Evolutionary conservation across 2,329 filamentous ascomycete genomes (phyloP).

Genomic region (Fusarium siculi): DNA sequence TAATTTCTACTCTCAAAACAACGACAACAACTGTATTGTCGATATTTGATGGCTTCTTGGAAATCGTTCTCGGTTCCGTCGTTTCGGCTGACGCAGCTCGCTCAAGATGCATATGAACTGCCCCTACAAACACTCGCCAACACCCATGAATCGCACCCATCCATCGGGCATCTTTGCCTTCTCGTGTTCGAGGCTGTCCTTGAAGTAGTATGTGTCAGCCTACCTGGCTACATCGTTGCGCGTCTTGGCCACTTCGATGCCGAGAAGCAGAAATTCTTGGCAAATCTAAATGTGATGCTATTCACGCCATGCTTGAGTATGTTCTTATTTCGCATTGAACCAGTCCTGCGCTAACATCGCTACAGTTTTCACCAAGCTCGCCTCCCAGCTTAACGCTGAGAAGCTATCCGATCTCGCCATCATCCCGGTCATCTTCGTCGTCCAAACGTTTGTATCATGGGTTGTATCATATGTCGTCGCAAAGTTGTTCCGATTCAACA

Average conservation of each 20-base stretch:
- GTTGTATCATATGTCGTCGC: conserved; percentile 76
- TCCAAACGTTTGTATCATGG: conserved; percentile 91
- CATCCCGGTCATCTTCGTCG: conserved; percentile 92
- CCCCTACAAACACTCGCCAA: conserved; percentile 55
- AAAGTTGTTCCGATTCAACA: conserved; percentile 81
- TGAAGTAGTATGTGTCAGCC: conserved; percentile 92
- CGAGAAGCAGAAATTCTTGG: conserved; percentile 95
- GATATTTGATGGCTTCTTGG: conserved; percentile 52
- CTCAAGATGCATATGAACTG: conserved; percentile 54
- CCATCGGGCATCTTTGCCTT: conserved; percentile 75
- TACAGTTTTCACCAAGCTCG: conserved; percentile 94
- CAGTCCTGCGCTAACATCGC: conserved; percentile 19
- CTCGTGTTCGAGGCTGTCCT: conserved; percentile 95
- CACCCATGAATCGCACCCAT: conserved; percentile 67
- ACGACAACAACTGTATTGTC: conserved; percentile 7
- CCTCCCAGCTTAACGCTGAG: conserved; percentile 90
- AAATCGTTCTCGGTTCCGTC: conserved; percentile 55
- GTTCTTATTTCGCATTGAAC: background rate
- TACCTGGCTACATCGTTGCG: conserved; percentile 94
- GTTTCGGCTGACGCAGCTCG: conserved; percentile 55
- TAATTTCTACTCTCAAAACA: conserved; percentile 1
- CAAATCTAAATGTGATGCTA: conserved; percentile 94
- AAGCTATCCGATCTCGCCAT: conserved; percentile 91
- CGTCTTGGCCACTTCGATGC: conserved; percentile 92
- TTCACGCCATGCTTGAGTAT: conserved; percentile 97